A percentile compares a stretch with the other conserved stretches of the same genome.
Conservation (phyloP, 2,329 filamentous ascomycete genomes). For the Dothidotthia symphoricarpi region DNA sequence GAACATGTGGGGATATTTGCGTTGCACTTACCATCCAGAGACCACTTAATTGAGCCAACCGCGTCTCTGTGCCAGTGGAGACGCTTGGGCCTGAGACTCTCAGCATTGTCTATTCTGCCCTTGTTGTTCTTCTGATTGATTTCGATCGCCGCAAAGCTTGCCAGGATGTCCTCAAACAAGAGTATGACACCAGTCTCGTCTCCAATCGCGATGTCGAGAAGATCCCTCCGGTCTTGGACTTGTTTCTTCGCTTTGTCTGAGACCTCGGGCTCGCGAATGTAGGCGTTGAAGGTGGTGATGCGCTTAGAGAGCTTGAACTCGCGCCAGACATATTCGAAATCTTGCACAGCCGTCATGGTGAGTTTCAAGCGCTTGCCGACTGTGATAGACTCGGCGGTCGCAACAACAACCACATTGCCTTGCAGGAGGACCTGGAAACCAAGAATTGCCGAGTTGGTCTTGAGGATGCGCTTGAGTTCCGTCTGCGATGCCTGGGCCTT, state of each 20-base stretch:
- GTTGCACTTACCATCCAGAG: constrained; percentile 70
- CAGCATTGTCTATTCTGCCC: constrained; percentile 29
- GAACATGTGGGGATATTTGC: background rate
- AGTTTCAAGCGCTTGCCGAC: constrained; percentile 55
- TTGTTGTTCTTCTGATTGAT: constrained; percentile 38
- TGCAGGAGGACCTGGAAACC: constrained; percentile 50
- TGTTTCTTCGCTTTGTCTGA: constrained; percentile 33
- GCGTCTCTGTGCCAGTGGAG: constrained; percentile 89
- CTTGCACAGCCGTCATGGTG: constrained; percentile 37
- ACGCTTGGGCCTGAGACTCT: constrained; percentile 57
- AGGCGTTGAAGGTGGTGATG: constrained; percentile 47
- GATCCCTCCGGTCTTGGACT: constrained; percentile 35
- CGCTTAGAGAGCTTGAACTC: constrained; percentile 59
- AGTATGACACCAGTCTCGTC: constrained; percentile 73
- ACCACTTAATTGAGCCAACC: constrained; percentile 87
- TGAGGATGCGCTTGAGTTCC: constrained; percentile 40
- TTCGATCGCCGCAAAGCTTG: constrained; percentile 51
- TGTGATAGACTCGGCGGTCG: constrained; percentile 56
- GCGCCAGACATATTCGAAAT: constrained; percentile 53
- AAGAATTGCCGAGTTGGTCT: constrained; percentile 39
- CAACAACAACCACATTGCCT: constrained; percentile 60
- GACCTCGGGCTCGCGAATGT: constrained; percentile 55
- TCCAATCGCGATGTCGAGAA: constrained; percentile 76
- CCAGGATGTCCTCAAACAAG: constrained; percentile 74
- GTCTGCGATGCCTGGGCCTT: constrained; percentile 27